Conservation (phyloP, 495 filamentous ascomycete genomes). For the Hyphodiscus hymeniophilus region DNA sequence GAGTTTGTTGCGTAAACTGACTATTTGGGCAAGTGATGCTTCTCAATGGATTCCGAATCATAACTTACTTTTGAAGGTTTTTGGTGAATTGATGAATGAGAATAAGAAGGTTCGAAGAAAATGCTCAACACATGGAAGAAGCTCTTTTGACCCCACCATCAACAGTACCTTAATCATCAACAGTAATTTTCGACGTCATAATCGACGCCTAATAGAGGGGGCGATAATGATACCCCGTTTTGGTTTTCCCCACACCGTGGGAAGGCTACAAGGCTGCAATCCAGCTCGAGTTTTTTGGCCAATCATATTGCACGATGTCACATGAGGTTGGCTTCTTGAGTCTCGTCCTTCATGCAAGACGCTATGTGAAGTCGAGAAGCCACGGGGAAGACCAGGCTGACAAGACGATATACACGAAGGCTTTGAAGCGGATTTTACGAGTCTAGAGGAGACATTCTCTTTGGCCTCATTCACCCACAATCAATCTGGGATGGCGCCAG, state of each 20-base stretch:
- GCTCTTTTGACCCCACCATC: background rate
- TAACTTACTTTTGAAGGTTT: conserved; percentile 4
- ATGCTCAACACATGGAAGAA: background rate
- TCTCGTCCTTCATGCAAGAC: background rate
- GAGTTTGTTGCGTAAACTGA: no score
- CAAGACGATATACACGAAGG: background rate
- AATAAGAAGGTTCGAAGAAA: background rate
- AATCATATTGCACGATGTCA: no score
- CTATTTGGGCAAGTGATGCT: no score
- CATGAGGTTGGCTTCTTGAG: background rate
- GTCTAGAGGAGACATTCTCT: background rate
- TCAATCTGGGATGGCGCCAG: conserved; percentile 42
- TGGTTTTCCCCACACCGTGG: no score
- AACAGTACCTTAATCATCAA: no score
- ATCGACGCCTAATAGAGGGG: no score
- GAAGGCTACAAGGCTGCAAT: background rate
- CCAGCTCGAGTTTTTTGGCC: no score
- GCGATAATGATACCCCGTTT: no score
- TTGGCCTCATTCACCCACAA: background rate
- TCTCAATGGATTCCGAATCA: no score
- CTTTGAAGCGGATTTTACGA: background rate
- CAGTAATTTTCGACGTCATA: no score
- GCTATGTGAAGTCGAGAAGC: background rate
- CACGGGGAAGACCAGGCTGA: background rate
- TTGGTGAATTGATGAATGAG: background rate